Evolutionary conservation across 2,329 filamentous ascomycete species (phyloP), one percentile per base, ranked within the genome.

Genomic region (Chalaropsis thielavioides): DNA sequence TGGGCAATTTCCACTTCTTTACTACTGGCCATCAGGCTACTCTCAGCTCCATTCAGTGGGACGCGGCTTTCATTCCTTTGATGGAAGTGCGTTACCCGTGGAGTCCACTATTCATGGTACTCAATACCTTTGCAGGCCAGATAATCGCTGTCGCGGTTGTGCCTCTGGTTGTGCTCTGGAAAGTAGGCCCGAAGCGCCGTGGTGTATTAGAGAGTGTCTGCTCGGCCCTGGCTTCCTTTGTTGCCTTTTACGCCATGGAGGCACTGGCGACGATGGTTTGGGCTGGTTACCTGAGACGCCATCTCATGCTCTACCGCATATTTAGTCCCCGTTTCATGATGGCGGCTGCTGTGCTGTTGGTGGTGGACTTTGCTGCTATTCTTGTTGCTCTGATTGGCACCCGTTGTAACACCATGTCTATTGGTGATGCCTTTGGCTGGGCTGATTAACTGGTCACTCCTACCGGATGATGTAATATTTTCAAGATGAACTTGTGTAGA

Each of bases 1-100:
- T 99, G 0, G 94, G 92, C 67, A 90, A 88, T 71, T 95, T 92
- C 75, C 87, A 96, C 78, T 99, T 86, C 79, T 99, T 99, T 83
- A 96, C 95, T 73, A 99, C 94, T 0, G 94, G 94, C 68, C 94
- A 99, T 75, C 92, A 97, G 75, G 92, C 92, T 13, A 88, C 86
- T 0, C 81, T 96, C 27, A 83, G 86, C 69, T 89, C 85, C 69
- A 92, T 99, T 72, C 94, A 99, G 72, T 99, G 94, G 94, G 94
- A 99, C 76, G 83, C 84, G 22, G 92, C 91, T 2, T 99, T 99
- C 76, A 89, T 99, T 69, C 89, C 92, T 0, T 81, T 97, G 7
- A 84, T 87, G 66, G 84, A 83, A 5, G 83, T 99, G 68, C 83
- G 83, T 66, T 96, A 99, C 75, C 94, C 94, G 0, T 96, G 89